Conservation (phyloP, 2,329 filamentous ascomycete species). For the Fusarium pilosicola region DNA sequence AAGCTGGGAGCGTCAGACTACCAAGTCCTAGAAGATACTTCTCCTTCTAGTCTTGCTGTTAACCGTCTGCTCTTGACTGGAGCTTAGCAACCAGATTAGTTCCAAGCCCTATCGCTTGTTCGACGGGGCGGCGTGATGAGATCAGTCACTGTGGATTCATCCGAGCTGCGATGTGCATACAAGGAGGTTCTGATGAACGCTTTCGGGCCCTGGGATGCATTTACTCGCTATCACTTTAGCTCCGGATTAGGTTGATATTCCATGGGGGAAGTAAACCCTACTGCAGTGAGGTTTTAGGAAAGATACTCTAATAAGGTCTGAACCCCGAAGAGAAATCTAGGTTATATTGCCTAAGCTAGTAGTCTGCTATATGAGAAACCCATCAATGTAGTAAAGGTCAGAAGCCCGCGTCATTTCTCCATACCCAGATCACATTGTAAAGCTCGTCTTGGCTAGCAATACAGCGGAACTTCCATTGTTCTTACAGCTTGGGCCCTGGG, state of each 20-base stretch:
- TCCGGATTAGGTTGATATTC: accelerated
- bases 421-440: accelerated
- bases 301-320: accelerated
- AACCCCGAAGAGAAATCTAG: accelerated
- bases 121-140: accelerated
- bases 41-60: background rate
- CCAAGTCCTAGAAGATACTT: background rate
- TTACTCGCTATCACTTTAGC: background rate
- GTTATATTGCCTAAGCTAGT: background rate
- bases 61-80: accelerated
- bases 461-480: no score
- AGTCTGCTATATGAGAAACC: no score
- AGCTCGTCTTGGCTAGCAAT: no score
- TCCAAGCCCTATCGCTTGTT: accelerated
- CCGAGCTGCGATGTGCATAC: background rate
- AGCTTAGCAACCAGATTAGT: accelerated
- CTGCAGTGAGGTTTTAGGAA: accelerated
- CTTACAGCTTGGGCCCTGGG: background rate
- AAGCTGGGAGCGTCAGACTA: background rate
- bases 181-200: background rate
- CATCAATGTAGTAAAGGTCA: accelerated
- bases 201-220: no score
- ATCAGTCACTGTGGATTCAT: accelerated
- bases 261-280: no score
- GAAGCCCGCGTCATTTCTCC: accelerated